Base-by-base conservation (phyloP, 495 filamentous ascomycete genomes). In the Ramalina intermedia region DNA sequence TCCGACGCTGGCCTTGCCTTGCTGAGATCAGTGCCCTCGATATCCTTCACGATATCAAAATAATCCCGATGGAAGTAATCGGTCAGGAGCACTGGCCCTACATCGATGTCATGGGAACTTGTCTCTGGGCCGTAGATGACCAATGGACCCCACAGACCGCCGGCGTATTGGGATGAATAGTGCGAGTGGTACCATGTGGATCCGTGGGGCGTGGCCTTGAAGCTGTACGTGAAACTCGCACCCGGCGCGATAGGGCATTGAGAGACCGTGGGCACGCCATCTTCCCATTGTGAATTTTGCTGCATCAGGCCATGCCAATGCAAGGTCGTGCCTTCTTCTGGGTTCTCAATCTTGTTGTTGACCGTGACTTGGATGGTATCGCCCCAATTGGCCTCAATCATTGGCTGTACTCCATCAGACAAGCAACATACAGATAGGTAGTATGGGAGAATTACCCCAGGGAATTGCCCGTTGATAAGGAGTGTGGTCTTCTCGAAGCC, bases 381-480 rank as follows among this genome's bases (percentile, higher is more conserved):
- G 14, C 78, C 78, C 72, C 75, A 78, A 50, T 82, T 63, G 16
- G 75, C 78, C 24, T 69, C 61, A 47, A 84, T 69, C 13, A 69
- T 74, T 12, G 80, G 80, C 48, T 55, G n/a, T 2, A 6, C 6
- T n/a, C 6, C 23, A 37, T 41, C 21, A 41, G 38, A 7, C 46
- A 18, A 7, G 17, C 4, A 8, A 16, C 2, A 18, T 24, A 27
- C 26, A 12, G 16, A 39, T 17, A 6, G 16, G 14, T n/a, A 14
- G 17, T 13, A 20, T 20, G 18, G 17, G 16, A 38, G 11, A 36
- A 41, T 21, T 16, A 51, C 47, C 17, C 54, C 55, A n/a, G 51
- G 52, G 29, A 47, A 57, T 24, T 49, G 46, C 8, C 42, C 47
- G 55, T 74, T 74, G 43, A 73, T 57, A 5, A 64, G 55, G 18